Base-by-base conservation (phyloP, 2,329 filamentous ascomycete species). In the Metarhizium humberi region DNA sequence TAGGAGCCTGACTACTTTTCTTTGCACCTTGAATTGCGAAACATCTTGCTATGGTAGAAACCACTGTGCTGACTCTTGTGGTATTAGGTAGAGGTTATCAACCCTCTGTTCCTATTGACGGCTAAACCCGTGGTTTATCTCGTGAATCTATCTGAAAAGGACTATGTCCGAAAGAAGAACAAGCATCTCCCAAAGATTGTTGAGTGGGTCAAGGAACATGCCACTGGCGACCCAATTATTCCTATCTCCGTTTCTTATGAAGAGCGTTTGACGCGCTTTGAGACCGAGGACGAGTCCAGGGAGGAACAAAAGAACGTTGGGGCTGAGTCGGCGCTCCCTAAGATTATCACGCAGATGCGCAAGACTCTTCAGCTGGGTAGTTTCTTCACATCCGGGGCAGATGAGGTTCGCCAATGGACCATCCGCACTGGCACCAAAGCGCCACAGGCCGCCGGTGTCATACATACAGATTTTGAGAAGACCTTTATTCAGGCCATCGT, bases 161-260 rank as follows among this genome's bases (percentile, higher is more conserved):
- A 99, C 74, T 99, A 92, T 73, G 86, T 96, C 68, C 88, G 94
- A 67, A 94, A 97, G 79, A 99, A 97, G 87, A 99, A 99, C 84
- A 99, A 99, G 85, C 85, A 99, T 76, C 83, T 99, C 55, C 83
- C 88, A 62, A 94, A 92, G 77, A 86, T 97, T 63, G 90, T 88
- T 58, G 88, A 94, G 70, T 99, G 94, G 94, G 85, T 96, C 73
- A 95, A 97, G 78, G 83, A 88, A 70, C 81, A 99, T 71, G 89
- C 92, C 6, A 73, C 84, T 53, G 91, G 90, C 56, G 92, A 96
- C 68, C 89, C 92, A 52, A 86, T 97, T 67, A 90, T 99, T 57
- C 94, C 92, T 59, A 86, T 99, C 66, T 97, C 94, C 1, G 88
- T 96, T 55, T 86, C 82, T 40, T 92, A 95, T 63, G 95, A 99